These are phyloP conservation scores for Phycomyces blakesleeanus DNA, from an alignment of 192 early-diverging fungal species.

Conservation along the genomic window DNA sequence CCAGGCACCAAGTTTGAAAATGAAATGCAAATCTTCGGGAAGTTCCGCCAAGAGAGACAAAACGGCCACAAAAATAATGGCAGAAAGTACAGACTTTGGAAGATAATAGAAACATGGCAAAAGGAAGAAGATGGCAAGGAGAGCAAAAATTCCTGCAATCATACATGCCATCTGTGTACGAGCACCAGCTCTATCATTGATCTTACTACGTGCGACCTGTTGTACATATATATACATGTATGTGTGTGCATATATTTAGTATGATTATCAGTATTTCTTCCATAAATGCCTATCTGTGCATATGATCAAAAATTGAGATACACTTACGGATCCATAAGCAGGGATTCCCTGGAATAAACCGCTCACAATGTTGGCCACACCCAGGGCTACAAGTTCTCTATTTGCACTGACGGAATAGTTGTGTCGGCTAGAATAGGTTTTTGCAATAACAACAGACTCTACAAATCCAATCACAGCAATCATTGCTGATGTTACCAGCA, in stretches of 20 bases:
- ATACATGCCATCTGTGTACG: conserved; percentile 86
- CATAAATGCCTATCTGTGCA: too few species aligned
- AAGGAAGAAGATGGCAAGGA: conserved; percentile 76
- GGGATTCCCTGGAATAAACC: conserved; percentile 61
- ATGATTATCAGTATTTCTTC: too few species aligned
- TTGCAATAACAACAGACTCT: conserved; percentile 91
- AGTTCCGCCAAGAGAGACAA: conserved; percentile 71
- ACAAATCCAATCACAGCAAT: conserved; percentile 97
- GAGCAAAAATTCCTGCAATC: conserved; percentile 70
- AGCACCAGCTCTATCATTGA: conserved; percentile 92
- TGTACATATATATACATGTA: background rate
- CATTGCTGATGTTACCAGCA: conserved; percentile 79
- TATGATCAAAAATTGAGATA: background rate
- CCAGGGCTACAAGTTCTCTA: conserved; percentile 94
- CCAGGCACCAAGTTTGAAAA: conserved; percentile 77
- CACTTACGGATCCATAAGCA: conserved; percentile 35
- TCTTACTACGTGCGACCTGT: conserved; percentile 82
- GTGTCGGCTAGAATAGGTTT: conserved; percentile 87
- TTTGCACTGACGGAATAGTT: conserved; percentile 93
- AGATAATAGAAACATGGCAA: conserved; percentile 56
- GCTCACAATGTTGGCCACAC: conserved; percentile 81
- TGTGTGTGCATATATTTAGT: background rate
- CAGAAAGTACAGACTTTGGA: conserved; percentile 43
- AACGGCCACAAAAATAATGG: conserved; percentile 84
- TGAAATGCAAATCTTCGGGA: conserved; percentile 74